Evolutionary conservation across 805 yeast genomes (phyloP), one percentile per base, ranked within the genome.

Genomic region (Schizosaccharomyces japonicus): DNA sequence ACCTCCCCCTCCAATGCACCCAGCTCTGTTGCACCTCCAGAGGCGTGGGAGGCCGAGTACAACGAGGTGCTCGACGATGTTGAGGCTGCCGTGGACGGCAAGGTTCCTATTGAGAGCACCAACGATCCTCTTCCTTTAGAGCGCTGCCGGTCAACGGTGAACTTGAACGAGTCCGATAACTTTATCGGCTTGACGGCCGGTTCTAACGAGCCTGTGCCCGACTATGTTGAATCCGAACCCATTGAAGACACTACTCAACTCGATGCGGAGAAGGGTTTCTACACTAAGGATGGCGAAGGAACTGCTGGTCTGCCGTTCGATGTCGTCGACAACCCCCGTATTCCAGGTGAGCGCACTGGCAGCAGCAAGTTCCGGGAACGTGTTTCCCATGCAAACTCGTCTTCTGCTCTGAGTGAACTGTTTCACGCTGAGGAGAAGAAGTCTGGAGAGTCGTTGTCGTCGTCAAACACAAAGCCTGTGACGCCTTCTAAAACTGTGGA

Each of bases 261-360:
- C 13, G 42, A 36, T 25, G 25, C 42, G 17, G 25, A 36, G 23
- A 17, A 36, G 42, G 42, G 42, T 13, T 36, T 36, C 28, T 36
- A 19, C 11, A 36, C 42, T 2, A 36, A 36, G 23, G 42, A 36
- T 21, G 42, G 42, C 23, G 42, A 36, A 23, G 42, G 42, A 13
- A 36, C 42, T 5, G 42, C 42, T 36, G 42, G 42, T 6, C 13
- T 36, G 42, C 42, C 42, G 13, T 36, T 36, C 23, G 42, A 36
- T n/a, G 26, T 36, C 10, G 42, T 36, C 28, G 23, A 27, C 23
- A 36, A 36, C 13, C 23, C 23, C 2, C 11, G 15, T 11, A 36
- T 36, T 19, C 42, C 42, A 17, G 23, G 23, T 19, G 42, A 36
- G n/a, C n/a, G n/a, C n/a, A n/a, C n/a, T n/a, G n/a, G n/a, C n/a